Evolutionary conservation across 164 flowering plant genomes (phyloP), one percentile per base, ranked within the genome.

Genomic region (Stephania cephalantha): DNA sequence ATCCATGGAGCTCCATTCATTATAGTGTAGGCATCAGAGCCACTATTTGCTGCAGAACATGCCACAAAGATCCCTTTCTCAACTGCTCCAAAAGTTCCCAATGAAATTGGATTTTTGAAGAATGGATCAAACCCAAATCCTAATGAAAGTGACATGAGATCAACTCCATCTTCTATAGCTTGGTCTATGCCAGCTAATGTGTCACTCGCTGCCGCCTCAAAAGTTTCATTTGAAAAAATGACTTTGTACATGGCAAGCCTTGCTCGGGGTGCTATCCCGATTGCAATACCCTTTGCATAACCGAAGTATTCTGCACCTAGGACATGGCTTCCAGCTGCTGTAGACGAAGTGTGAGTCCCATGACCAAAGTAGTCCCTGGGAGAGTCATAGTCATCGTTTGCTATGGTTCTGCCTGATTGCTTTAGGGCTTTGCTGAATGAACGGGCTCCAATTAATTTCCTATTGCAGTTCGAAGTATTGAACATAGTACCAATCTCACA

Each of bases 381-480:
- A 25, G 80, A 78, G 48, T 77, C 79, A 50, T 77, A 77, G 45
- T 77, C 79, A 6, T 35, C 20, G 1, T 3, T 50, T 0, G 74
- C 65, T 65, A 76, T 64, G 70, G 52, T 75, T 4, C 17, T 44
- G 73, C 53, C 68, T 4, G 20, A 8, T 13, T 70, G 30, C 13
- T 72, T 61, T 4, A 78, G 12, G 48, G 69, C 73, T 58, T 68
- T 68, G 55, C 70, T 75, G 69, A 75, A 79, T 9, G 75, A 75
- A 18, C 78, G 74, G 9, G 81, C 81, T 20, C 81, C 81, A 30
- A 79, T 79, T 15, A 79, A 75, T 48, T 79, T 79, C 53, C 73
- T 50, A 71, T 76, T 79, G 52, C 81, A 79, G 18, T 58, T 31
- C 13, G 81, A 79, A 17, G 78, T 25, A 35, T 72, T 72, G 76